Base-by-base conservation (phyloP, 345 rosid species). In the Fremontodendron californicum region DNA sequence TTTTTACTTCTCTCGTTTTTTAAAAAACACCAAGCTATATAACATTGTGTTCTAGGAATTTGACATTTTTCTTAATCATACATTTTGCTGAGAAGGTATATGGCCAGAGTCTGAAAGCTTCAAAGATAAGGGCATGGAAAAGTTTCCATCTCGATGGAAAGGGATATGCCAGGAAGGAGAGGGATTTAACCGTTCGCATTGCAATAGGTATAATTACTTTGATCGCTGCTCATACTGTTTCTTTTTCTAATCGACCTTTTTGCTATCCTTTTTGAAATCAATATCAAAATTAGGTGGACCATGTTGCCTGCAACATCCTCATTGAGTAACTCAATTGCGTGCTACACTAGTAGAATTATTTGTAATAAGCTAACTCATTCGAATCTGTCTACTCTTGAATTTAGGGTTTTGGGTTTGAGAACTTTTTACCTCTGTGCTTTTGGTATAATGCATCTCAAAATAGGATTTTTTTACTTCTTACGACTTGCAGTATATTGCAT, bases 81-180 rank as follows among this genome's bases (percentile, higher is more conserved):
- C 57, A 74, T 43, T 73, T 13, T 73, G 71, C 31, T 40, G 39
- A 70, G 65, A 80, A 82, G 91, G 97, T 48, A 84, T 90, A 81
- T 88, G 91, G 92, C 94, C 94, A 1, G 92, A 91, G 78, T 83
- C 89, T 35, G 55, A 78, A 54, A 87, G 91, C 77, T 91, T 91
- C 73, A 82, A 63, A 3, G 90, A 89, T 73, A 78, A 84, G 3
- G 88, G 85, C 60, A 80, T 91, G 67, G 81, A 73, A 55, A 81
- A 76, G 6, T 52, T 90, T 74, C 94, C 94, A 0, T 57, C 83
- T 12, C 80, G 71, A 13, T 90, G 96, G 96, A 87, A 83, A 7
- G 90, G 96, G 64, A 72, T 64, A 84, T 92, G 94, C 76, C 81
- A 86, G 70, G 82, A 84, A 67, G 92, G 92, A 27, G 81, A 85